Evolutionary conservation across 2,329 filamentous ascomycete species (phyloP), one percentile per base, ranked within the genome.

Genomic region (Nectriaceae sp.): DNA sequence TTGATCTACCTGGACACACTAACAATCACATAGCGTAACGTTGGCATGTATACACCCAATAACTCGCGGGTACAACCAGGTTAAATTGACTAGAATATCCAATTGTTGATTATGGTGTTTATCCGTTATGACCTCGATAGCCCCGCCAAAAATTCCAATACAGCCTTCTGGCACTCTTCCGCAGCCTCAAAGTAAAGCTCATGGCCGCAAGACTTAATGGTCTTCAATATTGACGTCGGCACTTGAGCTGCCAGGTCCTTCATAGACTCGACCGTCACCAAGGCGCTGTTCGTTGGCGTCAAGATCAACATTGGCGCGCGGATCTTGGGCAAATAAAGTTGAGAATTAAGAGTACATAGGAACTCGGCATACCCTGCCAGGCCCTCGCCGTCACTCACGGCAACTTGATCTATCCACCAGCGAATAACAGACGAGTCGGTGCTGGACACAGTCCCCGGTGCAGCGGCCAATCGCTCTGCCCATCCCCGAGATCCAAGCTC

Each of bases 321-420:
- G 18, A 51, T 51, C 19, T 18, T 8, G 4, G 4, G 5, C 4
- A 51, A 22, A 29, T 41, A 48, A 8, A 41, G 29, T 4, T 44
- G 29, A 33, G 37, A 15, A 20, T 51, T 44, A 1, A 51, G 31
- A 5, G 6, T 37, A 3, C 44, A 11, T 6, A 51, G 24, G 29
- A 51, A 51, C 35, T 51, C 31, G 6, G 49, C 44, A 33, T 51
- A 51, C 1, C 22, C 33, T 3, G 44, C 49, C 11, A 51, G 38
- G 4, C 49, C 49, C 3, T 51, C 29, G 29, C 44, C 49, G 24
- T 48, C 22, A 18, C 41, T 51, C 4, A 42, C 16, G 2, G 49
- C 40, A 16, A 48, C 44, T 18, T 21, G 33, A 16, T 51, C 49
- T 1, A 26, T 51, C 49, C 49, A 51, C 49, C 49, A 51, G 6